Evolutionary conservation across 129 eudicot genomes (phyloP), one percentile per base, ranked within the genome.

Genomic region (Helichrysum umbraculigerum): DNA sequence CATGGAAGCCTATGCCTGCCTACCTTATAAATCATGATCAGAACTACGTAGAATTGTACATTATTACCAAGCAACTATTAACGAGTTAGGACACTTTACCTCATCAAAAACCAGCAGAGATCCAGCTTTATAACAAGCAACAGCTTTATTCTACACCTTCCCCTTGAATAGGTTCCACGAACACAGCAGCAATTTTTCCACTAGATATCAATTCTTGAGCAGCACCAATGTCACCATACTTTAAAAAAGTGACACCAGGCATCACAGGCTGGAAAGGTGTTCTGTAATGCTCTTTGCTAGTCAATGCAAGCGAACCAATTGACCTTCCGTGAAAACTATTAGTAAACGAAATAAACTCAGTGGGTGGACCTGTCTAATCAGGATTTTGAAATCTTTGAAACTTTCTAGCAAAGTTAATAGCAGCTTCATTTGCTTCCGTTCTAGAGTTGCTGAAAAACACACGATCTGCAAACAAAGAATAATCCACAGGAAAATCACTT

Each of bases 311-410:
- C 61, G 97, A 85, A 50, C 97, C 98, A 57, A 93, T 88, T 41
- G 98, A 90, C 76, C 98, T 86, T 73, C 98, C 98, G 79, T 90
- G 97, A 74, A 93, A 93, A 84, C 93, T 70, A 51, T 90, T 93
- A 6, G 81, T 60, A 73, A 88, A 93, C 5, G 97, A 89, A 72
- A 93, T 91, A 39, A 93, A 93, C 2, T 85, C 88, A 6, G 83
- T 61, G 3, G 93, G 93, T 20, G 96, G 91, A 42, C 85, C 75
- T 10, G 74, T 39, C 47, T 33, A 73, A 72, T 87, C 79, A 4
- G 93, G 87, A 68, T 70, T 80, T 19, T 87, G 66, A 79, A 60
- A 68, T 70, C 91, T 39, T 69, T 93, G 96, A 74, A 91, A 88
- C 76, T 93, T 93, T 34, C 97, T 82, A n/a, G 98, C 75, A 68